Evolutionary conservation across 306 rosid genomes (phyloP).

Genomic region (Macrotyloma uniflorum): DNA sequence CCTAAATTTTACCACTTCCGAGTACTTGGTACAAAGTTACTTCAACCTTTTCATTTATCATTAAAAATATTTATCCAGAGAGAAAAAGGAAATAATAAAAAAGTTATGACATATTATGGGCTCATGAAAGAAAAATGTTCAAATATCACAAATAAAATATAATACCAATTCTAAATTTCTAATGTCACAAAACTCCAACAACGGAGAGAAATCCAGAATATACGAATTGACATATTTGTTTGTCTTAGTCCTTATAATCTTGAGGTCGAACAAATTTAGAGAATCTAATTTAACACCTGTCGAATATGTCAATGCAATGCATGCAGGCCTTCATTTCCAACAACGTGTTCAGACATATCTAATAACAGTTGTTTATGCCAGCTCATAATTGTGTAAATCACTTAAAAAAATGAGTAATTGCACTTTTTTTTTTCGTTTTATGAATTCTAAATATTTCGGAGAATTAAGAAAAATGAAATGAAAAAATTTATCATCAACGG

Average conservation of each 20-base stretch:
- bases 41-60: slow-evolving; percentile 5
- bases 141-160: slow-evolving; percentile 2
- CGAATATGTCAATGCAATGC: slow-evolving; percentile 14
- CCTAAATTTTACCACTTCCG: background rate
- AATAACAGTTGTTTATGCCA: slow-evolving; percentile 21
- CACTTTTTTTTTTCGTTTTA: background rate
- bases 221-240: slow-evolving; percentile 8
- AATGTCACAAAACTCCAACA: slow-evolving; percentile 15
- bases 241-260: slow-evolving; percentile 6
- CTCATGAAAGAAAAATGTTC: background rate
- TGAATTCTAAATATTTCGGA: background rate
- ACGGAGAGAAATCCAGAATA: background rate
- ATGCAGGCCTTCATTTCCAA: slow-evolving; percentile 30
- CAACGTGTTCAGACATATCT: slow-evolving; percentile 1
- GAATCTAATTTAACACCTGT: slow-evolving; percentile 8
- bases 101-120: background rate
- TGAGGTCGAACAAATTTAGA: slow-evolving; percentile 24
- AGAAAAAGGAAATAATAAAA: background rate
- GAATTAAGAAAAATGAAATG: slow-evolving; percentile 16
- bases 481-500: background rate
- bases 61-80: background rate
- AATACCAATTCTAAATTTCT: slow-evolving; percentile 25
- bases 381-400: slow-evolving; percentile 4
- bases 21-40: background rate
- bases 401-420: slow-evolving; percentile 14